Evolutionary conservation across 306 rosid genomes (phyloP), one percentile per base, ranked within the genome.

Genomic region (Vigna unguiculata): DNA sequence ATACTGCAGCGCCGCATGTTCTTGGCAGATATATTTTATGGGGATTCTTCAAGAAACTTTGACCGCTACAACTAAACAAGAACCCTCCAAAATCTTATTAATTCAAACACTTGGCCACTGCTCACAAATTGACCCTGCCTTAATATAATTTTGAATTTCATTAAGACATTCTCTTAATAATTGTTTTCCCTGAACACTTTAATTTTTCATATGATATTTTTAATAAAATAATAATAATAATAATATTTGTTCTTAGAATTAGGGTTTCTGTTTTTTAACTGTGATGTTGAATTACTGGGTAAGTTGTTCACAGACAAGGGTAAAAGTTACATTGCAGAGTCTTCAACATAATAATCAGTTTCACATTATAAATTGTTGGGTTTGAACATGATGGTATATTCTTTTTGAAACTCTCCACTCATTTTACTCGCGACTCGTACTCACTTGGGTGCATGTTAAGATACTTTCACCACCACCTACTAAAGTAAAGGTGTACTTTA

Each of bases 11-110:
- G 47, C 54, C 67, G 67, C 80, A 19, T 49, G 84, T 72, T 83
- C 32, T 32, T 24, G n/a, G 71, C 62, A 54, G 74, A 65, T 52
- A 79, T 75, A 60, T 75, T 61, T 79, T 65, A 59, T 61, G 85
- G 88, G 84, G 87, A 80, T 84, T 48, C 80, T 68, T 48, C 22
- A 46, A 86, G 71, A 76, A 88, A 84, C 32, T 74, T 85, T 85
- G 92, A 83, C 85, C 75, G 36, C 32, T 63, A 15, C 38, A 73
- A 71, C 22, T 78, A 22, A 59, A 53, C 74, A 66, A 80, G 60
- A 32, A 19, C 21, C 46, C 53, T 22, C 9, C 9, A 17, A 2
- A 30, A 13, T 49, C 72, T 70, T 22, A 62, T 48, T 79, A 57
- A 85, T 70, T 73, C 46, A 55, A 11, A 63, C 20, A 34, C 48